phyloP scores from a whole-genome alignment of 164 flowering plant genomes.

The Chimonanthus salicifolius region DNA sequence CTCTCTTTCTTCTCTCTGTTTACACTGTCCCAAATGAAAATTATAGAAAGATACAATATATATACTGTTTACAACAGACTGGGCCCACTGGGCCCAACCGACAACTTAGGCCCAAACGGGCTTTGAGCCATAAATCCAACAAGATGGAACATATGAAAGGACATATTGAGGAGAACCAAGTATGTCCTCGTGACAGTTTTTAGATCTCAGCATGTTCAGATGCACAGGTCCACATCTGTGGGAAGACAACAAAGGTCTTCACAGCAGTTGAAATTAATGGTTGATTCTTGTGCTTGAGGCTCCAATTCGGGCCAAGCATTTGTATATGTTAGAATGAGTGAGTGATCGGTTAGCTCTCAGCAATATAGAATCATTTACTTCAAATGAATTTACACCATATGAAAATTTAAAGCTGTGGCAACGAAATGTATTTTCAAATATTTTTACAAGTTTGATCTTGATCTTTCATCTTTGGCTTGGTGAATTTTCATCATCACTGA shows the following conservation, averaged over 20 bases:
- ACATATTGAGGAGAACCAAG: background rate
- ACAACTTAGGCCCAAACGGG: too few relatives aligned
- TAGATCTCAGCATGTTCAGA: background rate
- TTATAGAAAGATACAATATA: too few relatives aligned
- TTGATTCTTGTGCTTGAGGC: background rate
- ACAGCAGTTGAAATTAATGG: background rate
- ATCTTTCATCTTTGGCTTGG: too few relatives aligned
- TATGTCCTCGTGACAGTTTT: background rate
- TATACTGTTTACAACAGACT: too few relatives aligned
- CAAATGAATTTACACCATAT: background rate
- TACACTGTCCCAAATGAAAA: too few relatives aligned
- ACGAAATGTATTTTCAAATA: too few relatives aligned
- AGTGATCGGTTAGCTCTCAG: background rate
- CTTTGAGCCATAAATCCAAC: too few relatives aligned
- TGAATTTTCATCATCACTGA: too few relatives aligned
- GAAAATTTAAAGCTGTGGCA: too few relatives aligned
- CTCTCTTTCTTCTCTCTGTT: too few relatives aligned
- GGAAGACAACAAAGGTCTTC: background rate
- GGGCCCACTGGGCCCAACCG: too few relatives aligned
- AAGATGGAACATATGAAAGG: conserved; percentile 78
- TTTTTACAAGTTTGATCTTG: background rate
- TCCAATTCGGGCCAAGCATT: background rate
- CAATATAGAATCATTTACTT: background rate
- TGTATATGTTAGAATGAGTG: background rate
- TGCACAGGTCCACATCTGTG: background rate